phyloP scores from a whole-genome alignment of 2,329 filamentous ascomycete genomes.

The Venturia oleaginea region DNA sequence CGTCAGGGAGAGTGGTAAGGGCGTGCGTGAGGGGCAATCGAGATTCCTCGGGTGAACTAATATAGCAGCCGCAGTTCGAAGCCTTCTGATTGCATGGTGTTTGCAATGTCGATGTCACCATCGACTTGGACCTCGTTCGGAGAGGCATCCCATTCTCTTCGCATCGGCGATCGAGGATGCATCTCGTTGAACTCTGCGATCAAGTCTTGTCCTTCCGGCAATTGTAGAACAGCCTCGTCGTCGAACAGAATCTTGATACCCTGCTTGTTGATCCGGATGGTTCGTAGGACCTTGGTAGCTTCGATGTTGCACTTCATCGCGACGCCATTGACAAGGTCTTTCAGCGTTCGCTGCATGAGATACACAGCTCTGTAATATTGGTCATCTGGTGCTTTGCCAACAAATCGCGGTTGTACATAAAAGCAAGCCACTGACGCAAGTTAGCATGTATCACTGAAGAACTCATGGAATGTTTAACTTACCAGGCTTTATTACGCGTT shows the following conservation, averaged over 20 bases:
- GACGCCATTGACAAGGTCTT: conserved; percentile 64
- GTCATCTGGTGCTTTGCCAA: conserved; percentile 40
- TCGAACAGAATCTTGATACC: conserved; percentile 81
- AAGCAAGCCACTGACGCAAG: conserved; percentile 65
- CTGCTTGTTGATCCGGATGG: conserved; percentile 61
- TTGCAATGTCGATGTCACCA: conserved; percentile 34
- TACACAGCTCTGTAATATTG: conserved; percentile 81
- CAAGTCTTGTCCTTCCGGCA: conserved; percentile 91
- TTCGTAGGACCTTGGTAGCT: conserved; percentile 57
- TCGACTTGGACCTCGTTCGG: conserved; percentile 39
- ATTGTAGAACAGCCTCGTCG: conserved; percentile 74
- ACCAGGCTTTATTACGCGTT: conserved; percentile 60
- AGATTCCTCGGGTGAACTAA: conserved; percentile 18
- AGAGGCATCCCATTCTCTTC: conserved; percentile 45
- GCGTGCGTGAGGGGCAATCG: background rate
- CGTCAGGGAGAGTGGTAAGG: background rate
- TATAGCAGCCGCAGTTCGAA: conserved; percentile 43
- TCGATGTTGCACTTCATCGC: conserved; percentile 76
- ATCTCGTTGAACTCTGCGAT: conserved; percentile 60
- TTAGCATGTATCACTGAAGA: conserved; percentile 13
- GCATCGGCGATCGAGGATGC: conserved; percentile 35
- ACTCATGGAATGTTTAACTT: conserved; percentile 24
- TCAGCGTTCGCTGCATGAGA: conserved; percentile 63
- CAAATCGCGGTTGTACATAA: conserved; percentile 57
- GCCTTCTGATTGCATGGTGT: conserved; percentile 36